Percentiles rank a stretch among this genome's conserved stretches.
Conservation (phyloP, 2,329 filamentous ascomycete genomes). For the Emmonsiellopsis sp. region DNA sequence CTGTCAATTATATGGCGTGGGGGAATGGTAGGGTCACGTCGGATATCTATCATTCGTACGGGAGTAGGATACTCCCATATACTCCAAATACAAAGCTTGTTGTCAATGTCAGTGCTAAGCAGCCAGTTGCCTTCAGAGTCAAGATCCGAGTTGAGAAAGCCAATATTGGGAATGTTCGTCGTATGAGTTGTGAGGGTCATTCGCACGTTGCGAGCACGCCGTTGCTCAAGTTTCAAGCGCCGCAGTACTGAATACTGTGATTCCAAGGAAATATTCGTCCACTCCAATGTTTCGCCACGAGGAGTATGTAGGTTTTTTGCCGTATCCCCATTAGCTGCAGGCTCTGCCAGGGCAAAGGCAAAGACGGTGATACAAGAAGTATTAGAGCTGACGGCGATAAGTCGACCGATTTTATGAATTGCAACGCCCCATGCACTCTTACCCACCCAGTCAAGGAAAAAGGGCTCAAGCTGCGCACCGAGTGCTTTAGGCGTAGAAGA, state of each 20-base stretch:
- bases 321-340: slow-evolving; percentile 12
- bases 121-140: slow-evolving; percentile 50
- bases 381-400: slow-evolving; percentile 83
- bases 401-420: slow-evolving; percentile 67
- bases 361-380: slow-evolving; percentile 50
- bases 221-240: slow-evolving; percentile 8
- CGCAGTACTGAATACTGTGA: not conserved
- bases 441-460: slow-evolving; percentile 70
- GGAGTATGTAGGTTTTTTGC: not conserved
- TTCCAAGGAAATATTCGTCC: slow-evolving; percentile 22
- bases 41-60: slow-evolving; percentile 11
- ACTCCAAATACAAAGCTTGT: slow-evolving; percentile 42
- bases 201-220: slow-evolving; percentile 34
- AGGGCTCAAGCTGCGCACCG: slow-evolving; percentile 34
- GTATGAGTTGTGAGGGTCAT: slow-evolving; percentile 34
- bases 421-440: slow-evolving; percentile 82
- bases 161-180: slow-evolving; percentile 49
- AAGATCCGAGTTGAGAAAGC: slow-evolving; percentile 50
- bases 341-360: slow-evolving; percentile 46
- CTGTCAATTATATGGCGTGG: slow-evolving; percentile 1
- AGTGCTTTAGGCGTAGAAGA: slow-evolving; percentile 7
- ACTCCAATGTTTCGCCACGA: slow-evolving; percentile 18
- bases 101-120: slow-evolving; percentile 48
- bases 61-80: slow-evolving; percentile 31
- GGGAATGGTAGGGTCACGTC: not conserved